A percentile compares a stretch with the other conserved stretches of the same genome.
phyloP scores from a whole-genome alignment of 2,329 filamentous ascomycete genomes.

The Gyromitra esculenta region DNA sequence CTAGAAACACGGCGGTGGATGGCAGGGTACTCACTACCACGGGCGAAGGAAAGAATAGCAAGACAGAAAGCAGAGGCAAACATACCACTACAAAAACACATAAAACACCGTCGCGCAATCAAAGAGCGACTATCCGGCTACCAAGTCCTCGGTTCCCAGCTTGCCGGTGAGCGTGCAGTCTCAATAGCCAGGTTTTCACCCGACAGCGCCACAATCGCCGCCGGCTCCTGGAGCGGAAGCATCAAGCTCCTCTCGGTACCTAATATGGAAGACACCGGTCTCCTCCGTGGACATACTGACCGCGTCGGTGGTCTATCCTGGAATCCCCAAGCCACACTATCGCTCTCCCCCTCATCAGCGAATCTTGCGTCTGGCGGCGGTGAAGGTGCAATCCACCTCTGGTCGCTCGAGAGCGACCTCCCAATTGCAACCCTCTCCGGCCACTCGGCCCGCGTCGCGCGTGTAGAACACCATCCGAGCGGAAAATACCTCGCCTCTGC shows the following conservation, averaged over 20 bases:
- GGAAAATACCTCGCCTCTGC: slow-evolving; percentile 90
- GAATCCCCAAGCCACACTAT: slow-evolving; percentile 83
- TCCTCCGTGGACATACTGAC: slow-evolving; percentile 83
- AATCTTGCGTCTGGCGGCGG: slow-evolving; percentile 92
- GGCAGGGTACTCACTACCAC: slow-evolving; percentile 82
- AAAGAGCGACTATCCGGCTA: slow-evolving; percentile 84
- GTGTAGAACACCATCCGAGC: slow-evolving; percentile 93
- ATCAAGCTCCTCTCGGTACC: slow-evolving; percentile 88
- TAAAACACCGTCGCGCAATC: slow-evolving; percentile 88
- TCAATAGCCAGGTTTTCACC: slow-evolving; percentile 93
- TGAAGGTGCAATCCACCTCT: slow-evolving; percentile 86
- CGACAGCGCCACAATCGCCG: slow-evolving; percentile 81
- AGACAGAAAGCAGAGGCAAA: slow-evolving; percentile 82
- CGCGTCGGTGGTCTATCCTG: slow-evolving; percentile 91
- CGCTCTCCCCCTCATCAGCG: slow-evolving; percentile 75
- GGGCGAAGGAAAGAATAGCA: slow-evolving; percentile 78
- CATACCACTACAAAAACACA: slow-evolving; percentile 87
- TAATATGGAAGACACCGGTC: slow-evolving; percentile 78
- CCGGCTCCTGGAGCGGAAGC: slow-evolving; percentile 91
- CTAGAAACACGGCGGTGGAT: slow-evolving; percentile 80
- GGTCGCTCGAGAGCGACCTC: slow-evolving; percentile 87
- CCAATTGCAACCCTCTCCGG: slow-evolving; percentile 83
- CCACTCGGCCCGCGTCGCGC: slow-evolving; percentile 85
- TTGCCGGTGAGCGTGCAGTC: slow-evolving; percentile 87
- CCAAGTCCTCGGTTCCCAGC: slow-evolving; percentile 92